phyloP scores from a whole-genome alignment of 306 rosid species.

The Myrica gale region DNA sequence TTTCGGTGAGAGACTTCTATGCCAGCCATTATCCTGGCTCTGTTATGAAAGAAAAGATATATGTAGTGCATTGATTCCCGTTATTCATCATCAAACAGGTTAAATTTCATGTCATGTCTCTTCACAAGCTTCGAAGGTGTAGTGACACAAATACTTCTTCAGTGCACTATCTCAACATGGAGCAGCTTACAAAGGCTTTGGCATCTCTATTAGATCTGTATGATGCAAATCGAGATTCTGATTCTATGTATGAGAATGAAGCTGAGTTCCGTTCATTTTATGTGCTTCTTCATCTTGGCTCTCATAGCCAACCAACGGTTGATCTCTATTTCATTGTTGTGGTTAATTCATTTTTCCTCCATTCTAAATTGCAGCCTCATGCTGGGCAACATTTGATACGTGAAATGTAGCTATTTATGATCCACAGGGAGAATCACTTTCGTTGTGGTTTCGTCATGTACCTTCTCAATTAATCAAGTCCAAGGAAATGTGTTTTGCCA shows the following conservation, averaged over 20 bases:
- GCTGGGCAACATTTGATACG: conserved; percentile 21
- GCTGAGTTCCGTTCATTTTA: conserved; percentile 78
- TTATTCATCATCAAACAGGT: conserved; percentile 51
- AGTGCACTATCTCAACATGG: conserved; percentile 76
- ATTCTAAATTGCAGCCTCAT: conserved; percentile 22
- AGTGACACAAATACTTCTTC: conserved; percentile 60
- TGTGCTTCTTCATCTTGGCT: conserved; percentile 86
- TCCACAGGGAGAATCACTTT: conserved; percentile 81
- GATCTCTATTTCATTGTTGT: conserved; percentile 40
- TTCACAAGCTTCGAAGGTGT: conserved; percentile 55
- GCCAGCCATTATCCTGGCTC: no score
- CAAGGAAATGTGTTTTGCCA: conserved; percentile 80
- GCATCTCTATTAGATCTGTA: conserved; percentile 64
- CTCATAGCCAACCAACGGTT: conserved; percentile 62
- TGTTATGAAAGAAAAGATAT: no score
- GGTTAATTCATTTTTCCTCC: conserved; percentile 19
- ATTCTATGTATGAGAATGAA: conserved; percentile 57
- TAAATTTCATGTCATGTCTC: conserved; percentile 73
- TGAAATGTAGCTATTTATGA: conserved; percentile 38
- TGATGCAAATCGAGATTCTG: conserved; percentile 50
- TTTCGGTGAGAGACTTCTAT: conserved; percentile 1
- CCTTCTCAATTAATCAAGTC: conserved; percentile 56
- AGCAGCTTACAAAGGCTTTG: conserved; percentile 84
- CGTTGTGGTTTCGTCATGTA: conserved; percentile 67
- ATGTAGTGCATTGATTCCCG: background rate